A percentile compares a stretch with the other conserved stretches of the same genome.
Evolutionary conservation across 1,284 basidiomycete species (phyloP).

Genomic region (Heimioporus punctisporus): DNA sequence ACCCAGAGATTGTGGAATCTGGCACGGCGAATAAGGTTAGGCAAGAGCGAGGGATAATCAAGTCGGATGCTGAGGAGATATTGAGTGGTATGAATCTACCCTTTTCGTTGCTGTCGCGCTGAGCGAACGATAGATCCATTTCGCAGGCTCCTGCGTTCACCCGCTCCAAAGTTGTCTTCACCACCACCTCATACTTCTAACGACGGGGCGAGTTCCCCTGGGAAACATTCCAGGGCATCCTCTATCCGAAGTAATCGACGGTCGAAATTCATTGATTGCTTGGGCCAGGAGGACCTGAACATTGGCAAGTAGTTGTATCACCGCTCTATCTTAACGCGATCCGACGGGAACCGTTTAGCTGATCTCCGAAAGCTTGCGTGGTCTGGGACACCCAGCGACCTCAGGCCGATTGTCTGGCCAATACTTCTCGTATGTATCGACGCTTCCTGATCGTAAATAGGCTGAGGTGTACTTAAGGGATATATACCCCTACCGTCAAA

Average conservation of each 20-base stretch:
- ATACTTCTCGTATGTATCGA: constrained; percentile 76
- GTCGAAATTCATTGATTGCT: constrained; percentile 74
- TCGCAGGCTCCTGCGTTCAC: constrained; percentile 40
- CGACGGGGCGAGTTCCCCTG: constrained; percentile 28
- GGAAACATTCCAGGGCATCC: constrained; percentile 69
- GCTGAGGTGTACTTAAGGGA: constrained; percentile 54
- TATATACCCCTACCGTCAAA: constrained; percentile 89
- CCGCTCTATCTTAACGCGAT: neutral
- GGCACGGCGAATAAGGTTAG: constrained; percentile 40
- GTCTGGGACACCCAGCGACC: constrained; percentile 90
- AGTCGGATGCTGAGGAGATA: constrained; percentile 72
- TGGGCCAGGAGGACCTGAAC: constrained; percentile 71
- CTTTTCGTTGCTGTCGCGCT: constrained; percentile 13
- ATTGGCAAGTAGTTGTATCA: constrained; percentile 53
- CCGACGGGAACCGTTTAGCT: constrained; percentile 41
- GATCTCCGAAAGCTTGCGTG: constrained; percentile 93
- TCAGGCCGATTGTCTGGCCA: constrained; percentile 95
- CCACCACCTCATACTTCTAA: constrained; percentile 26
- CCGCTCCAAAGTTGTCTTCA: constrained; percentile 33
- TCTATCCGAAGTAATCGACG: constrained; percentile 75
- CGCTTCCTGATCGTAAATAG: neutral
- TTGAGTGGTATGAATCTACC: constrained; percentile 58
- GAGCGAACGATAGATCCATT: constrained; percentile 55
- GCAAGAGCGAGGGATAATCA: constrained; percentile 51
- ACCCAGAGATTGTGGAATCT: constrained; percentile 50